Conservation (phyloP, 139 green algal species). For the Astrephomene gubernaculifera region DNA sequence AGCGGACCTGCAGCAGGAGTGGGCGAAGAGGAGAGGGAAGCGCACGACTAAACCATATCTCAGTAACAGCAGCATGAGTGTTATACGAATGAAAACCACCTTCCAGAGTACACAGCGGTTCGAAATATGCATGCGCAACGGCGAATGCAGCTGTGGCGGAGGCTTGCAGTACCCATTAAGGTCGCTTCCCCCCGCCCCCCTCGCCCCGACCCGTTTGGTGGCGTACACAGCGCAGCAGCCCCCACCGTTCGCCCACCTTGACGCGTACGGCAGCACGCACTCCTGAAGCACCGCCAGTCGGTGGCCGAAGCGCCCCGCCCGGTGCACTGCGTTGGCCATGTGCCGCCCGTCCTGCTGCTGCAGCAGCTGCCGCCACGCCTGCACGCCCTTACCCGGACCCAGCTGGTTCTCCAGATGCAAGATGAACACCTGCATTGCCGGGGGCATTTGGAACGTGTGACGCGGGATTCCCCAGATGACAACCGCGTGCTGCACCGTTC, state of each 20-base stretch:
- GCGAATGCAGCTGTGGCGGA: background rate
- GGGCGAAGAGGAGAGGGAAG: too few relatives aligned
- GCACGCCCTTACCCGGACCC: background rate
- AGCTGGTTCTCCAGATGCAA: background rate
- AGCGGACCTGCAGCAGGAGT: background rate
- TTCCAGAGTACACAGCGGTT: background rate
- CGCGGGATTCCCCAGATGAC: too few relatives aligned
- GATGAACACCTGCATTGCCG: background rate
- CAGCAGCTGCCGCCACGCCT: background rate
- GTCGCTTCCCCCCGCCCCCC: background rate
- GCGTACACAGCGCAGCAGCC: background rate
- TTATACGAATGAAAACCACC: background rate
- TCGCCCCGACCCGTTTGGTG: background rate
- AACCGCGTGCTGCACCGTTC: too few relatives aligned
- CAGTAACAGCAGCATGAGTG: background rate
- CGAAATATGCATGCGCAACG: background rate
- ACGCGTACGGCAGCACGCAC: slow-evolving; percentile 16
- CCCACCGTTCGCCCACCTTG: background rate
- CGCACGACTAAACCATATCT: background rate
- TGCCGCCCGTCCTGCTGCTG: background rate
- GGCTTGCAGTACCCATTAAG: background rate
- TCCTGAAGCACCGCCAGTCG: background rate
- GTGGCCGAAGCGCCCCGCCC: slow-evolving; percentile 1
- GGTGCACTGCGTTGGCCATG: background rate
- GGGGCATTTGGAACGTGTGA: background rate